Evolutionary conservation across 352 stramenopile species (phyloP).

Genomic region (Globisporangium barbulae): DNA sequence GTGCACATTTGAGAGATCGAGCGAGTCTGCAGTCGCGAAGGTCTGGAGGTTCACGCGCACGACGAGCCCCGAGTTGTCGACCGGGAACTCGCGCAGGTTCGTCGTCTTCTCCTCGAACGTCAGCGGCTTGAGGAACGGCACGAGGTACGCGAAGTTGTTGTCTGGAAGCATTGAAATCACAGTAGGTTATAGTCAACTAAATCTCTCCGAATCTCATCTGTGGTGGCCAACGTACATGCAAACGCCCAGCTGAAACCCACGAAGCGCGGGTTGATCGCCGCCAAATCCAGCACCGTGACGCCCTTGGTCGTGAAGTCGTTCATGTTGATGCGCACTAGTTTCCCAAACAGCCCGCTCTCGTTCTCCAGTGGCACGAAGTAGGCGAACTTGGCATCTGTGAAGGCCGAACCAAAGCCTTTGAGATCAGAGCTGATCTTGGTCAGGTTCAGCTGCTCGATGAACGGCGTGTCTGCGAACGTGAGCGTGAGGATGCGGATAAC

Average conservation of each 20-base stretch:
- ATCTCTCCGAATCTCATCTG: not conserved
- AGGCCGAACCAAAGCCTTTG: conserved; percentile 52
- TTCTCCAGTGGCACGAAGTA: conserved; percentile 72
- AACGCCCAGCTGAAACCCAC: conserved; percentile 66
- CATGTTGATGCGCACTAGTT: conserved; percentile 55
- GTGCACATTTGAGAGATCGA: conserved; percentile 53
- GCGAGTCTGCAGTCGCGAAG: conserved; percentile 35
- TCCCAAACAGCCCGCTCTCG: conserved; percentile 51
- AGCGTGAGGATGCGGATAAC: conserved; percentile 47
- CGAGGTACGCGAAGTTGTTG: conserved; percentile 56
- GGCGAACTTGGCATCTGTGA: conserved; percentile 50
- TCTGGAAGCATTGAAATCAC: conserved; percentile 27
- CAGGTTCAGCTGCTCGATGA: conserved; percentile 59
- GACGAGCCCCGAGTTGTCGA: conserved; percentile 56
- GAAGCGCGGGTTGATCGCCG: conserved; percentile 41
- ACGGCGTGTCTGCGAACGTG: conserved; percentile 46
- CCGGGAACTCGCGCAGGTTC: conserved; percentile 72
- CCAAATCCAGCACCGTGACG: conserved; percentile 49
- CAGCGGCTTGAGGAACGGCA: conserved; percentile 44
- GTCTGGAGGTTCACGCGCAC: conserved; percentile 52
- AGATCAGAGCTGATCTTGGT: conserved; percentile 36
- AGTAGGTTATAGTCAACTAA: not conserved
- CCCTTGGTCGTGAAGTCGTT: conserved; percentile 37
- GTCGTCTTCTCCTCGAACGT: conserved; percentile 44
- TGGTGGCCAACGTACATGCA: conserved; percentile 39